Evolutionary conservation across 2,329 filamentous ascomycete genomes (phyloP), one percentile per base, ranked within the genome.

Genomic region (Metarhizium anisopliae): DNA sequence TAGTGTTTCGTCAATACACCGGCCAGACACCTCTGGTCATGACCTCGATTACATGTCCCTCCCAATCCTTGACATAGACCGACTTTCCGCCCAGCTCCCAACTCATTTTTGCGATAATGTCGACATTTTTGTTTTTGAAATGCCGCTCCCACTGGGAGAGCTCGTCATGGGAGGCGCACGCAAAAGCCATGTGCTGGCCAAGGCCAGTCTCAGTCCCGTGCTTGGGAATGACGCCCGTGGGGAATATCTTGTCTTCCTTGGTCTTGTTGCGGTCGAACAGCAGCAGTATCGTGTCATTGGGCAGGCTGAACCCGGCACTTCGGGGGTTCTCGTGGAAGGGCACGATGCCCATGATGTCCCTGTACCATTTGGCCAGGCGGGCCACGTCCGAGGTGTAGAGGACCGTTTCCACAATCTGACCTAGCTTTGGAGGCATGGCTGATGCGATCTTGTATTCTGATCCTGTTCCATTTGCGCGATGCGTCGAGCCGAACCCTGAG

Each of bases 181-280:
- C 53, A 51, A 55, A 51, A 14, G 53, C 53, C 30, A 55, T 55
- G 47, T 51, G 53, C 53, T 55, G 53, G 16, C 53, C 53, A 14
- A 55, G 53, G 11, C 53, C 53, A 4, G 35, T 50, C 53, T 51
- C 53, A 3, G 53, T 47, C 3, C 53, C 53, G 7, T 55, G 53
- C 47, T 55, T 55, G 4, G 53, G 53, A 36, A 55, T 55, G 20
- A 55, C 35, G 14, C 53, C 53, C 4, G 43, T 7, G 38, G 47
- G 29, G 20, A 51, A 47, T 20, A 36, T 18, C 16, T n/a, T 51
- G 14, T 55, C 47, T 30, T 18, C 38, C 2, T 36, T 55, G 0
- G 53, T 55, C 38, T 50, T 47, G 16, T 20, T 43, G n/a, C 53
- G 47, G 18, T 55, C 53, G 20, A 55, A 51, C 8, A 55, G 53